phyloP scores from a whole-genome alignment of 805 yeast genomes.

The Yarrowia phangngaensis region DNA sequence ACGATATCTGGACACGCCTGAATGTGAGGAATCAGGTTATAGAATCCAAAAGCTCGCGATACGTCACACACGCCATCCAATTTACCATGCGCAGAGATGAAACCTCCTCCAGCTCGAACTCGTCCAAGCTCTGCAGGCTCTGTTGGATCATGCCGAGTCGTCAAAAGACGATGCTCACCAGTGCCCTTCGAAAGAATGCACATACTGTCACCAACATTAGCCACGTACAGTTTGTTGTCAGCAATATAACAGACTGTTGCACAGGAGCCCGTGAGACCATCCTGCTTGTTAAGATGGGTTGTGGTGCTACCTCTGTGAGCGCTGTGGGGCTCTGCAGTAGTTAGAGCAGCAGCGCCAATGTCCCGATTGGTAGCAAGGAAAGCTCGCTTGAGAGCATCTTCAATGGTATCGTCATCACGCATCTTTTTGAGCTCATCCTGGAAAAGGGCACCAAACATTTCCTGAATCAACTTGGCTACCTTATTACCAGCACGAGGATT shows the following conservation, averaged over 20 bases:
- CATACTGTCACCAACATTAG: conserved; percentile 88
- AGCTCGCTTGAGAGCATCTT: conserved; percentile 76
- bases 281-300: conserved; percentile 57
- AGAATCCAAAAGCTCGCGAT: conserved; percentile 90
- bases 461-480: conserved; percentile 68
- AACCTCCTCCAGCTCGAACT: conserved; percentile 87
- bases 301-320: conserved; percentile 54
- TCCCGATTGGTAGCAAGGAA: conserved; percentile 78
- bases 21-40: conserved; percentile 78
- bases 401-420: conserved; percentile 49
- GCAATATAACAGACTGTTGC: conserved; percentile 76
- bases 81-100: conserved; percentile 77
- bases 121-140: conserved; percentile 60
- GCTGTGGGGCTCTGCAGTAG: conserved; percentile 38
- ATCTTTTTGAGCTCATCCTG: conserved; percentile 58
- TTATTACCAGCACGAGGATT: conserved; percentile 39
- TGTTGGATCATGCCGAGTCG: conserved; percentile 81
- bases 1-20: conserved; percentile 82
- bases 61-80: conserved; percentile 78
- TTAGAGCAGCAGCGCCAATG: conserved; percentile 51
- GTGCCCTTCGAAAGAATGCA: conserved; percentile 73
- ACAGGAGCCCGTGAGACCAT: conserved; percentile 76
- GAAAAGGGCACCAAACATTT: conserved; percentile 61
- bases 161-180: conserved; percentile 72
- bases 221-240: conserved; percentile 67